These are phyloP conservation scores for Pelargonium fulgidum DNA, from an alignment of 441 rosid genomes.

Conservation along the genomic window DNA sequence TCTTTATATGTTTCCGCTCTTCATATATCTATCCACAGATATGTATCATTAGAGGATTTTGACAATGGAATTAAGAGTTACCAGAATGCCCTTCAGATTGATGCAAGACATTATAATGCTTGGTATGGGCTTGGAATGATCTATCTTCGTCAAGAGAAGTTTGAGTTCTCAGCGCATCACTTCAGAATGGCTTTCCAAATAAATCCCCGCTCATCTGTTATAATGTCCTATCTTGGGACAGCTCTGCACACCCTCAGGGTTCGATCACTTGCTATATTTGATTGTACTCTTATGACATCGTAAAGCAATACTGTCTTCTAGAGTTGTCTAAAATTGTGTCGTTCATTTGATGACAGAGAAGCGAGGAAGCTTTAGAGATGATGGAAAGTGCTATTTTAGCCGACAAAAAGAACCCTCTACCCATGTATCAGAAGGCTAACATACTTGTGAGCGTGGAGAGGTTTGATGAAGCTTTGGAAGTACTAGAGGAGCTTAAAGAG, in stretches of 20 bases:
- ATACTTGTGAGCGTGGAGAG: conserved; percentile 72
- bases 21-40: conserved; percentile 38
- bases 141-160: conserved; percentile 91
- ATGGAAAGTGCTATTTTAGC: conserved; percentile 89
- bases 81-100: conserved; percentile 82
- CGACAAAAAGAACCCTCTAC: conserved; percentile 90
- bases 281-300: background rate
- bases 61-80: conserved; percentile 90
- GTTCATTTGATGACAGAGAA: conserved; percentile 49
- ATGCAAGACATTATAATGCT: conserved; percentile 87
- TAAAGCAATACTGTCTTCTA: background rate
- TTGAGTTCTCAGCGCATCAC: conserved; percentile 92
- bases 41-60: conserved; percentile 83
- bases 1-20: background rate
- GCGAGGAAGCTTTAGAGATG: conserved; percentile 78
- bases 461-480: conserved; percentile 77
- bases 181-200: conserved; percentile 80
- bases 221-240: conserved; percentile 88
- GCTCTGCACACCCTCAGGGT: conserved; percentile 83
- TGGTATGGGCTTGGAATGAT: conserved; percentile 99
- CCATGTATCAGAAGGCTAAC: conserved; percentile 96
- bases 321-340: conserved; percentile 13
- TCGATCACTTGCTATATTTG: conserved; percentile 17
- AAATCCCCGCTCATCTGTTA: conserved; percentile 84
- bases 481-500: conserved; percentile 90